Evolutionary conservation across 345 rosid genomes (phyloP), one percentile per base, ranked within the genome.

Genomic region (Bretschneidera sinensis): DNA sequence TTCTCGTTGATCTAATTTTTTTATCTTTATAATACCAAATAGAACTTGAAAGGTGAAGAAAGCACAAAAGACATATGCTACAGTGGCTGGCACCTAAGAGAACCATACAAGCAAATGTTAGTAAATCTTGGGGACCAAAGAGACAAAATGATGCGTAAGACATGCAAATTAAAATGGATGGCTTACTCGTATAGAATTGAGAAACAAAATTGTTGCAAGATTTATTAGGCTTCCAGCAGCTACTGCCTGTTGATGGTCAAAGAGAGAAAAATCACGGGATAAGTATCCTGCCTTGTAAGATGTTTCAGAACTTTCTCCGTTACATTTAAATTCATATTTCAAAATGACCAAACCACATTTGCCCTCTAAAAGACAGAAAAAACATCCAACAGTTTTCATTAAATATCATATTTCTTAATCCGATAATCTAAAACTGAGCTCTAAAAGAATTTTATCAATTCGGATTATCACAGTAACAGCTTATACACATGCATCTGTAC

Each of bases 201-300:
- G 91, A 77, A 82, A 83, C 77, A 92, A 79, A 74, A 89, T 80
- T 59, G 98, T 92, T 58, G 91, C 98, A 6, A 92, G 90, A 77
- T 92, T 92, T 64, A 92, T 70, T 68, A 92, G 78, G 76, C 98
- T 92, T 76, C 96, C 97, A 65, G 94, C 91, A 67, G 96, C 99
- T 51, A 94, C 94, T 17, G 87, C 87, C 98, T 92, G 88, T 72
- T 60, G 70, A 77, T 71, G 14, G 51, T 56, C 19, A 75, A 65
- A 56, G 16, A 57, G 34, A 48, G 20, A 56, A 58, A n/a, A 43
- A 71, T 16, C 31, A 56, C 17, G 2, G 20, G 57, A 52, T 50
- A 23, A 57, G 24, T 43, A 49, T 28, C 17, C 43, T 10, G 21
- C 21, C 50, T 59, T 31, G 28, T 25, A 51, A 24, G 55, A 31